Evolutionary conservation across 2,329 filamentous ascomycete species (phyloP).

Genomic region (Hymenoscyphus salicellus): DNA sequence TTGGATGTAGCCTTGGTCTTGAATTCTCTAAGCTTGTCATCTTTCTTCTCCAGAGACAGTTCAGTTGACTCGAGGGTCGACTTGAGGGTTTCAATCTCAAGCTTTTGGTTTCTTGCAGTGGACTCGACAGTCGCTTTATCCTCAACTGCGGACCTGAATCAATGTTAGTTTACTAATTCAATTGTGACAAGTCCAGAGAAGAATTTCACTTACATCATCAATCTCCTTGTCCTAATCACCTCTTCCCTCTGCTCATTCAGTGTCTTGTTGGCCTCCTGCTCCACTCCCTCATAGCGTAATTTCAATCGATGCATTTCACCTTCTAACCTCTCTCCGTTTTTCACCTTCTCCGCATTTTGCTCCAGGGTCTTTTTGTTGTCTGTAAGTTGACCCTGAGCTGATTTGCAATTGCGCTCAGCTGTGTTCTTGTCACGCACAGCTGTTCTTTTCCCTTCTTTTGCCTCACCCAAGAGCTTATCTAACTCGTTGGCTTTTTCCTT

Average conservation of each 20-base stretch:
- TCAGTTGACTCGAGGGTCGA: background rate
- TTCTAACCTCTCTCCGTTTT: background rate
- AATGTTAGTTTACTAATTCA: background rate
- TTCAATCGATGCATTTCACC: background rate
- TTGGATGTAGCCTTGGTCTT: background rate
- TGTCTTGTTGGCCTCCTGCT: background rate
- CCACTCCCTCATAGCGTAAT: background rate
- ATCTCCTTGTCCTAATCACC: background rate
- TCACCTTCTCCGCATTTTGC: background rate
- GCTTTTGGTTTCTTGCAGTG: background rate
- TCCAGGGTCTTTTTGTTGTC: background rate
- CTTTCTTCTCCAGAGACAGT: background rate
- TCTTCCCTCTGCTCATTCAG: background rate
- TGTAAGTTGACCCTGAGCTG: background rate
- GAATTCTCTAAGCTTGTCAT: background rate
- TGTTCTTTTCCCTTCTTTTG: background rate
- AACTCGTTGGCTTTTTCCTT: too few species aligned
- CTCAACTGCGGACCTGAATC: background rate
- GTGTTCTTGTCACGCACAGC: background rate
- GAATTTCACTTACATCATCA: background rate
- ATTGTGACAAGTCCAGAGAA: background rate
- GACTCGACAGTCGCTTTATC: background rate
- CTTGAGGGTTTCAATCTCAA: background rate
- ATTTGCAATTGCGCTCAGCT: background rate
- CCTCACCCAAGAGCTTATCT: too few species aligned